A percentile compares a stretch with the other conserved stretches of the same genome.
These are phyloP conservation scores for Cokeromyces recurvatus DNA, from an alignment of 371 early-diverging fungal genomes.

Conservation along the genomic window DNA sequence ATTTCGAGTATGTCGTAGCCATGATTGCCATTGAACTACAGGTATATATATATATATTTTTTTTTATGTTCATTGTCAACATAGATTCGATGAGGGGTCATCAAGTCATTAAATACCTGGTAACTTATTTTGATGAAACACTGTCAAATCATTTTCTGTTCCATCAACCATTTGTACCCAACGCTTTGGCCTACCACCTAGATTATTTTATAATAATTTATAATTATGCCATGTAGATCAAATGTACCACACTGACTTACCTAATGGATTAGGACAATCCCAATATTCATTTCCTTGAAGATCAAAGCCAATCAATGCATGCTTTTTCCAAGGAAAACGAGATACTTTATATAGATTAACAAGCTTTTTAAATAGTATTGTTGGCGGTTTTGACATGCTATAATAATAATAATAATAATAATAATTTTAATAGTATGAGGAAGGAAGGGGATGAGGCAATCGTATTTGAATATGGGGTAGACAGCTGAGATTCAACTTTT, in stretches of 20 bases:
- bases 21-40: slow-evolving; percentile 69
- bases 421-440: too few species aligned
- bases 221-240: too few species aligned
- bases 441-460: too few species aligned
- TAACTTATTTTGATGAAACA: slow-evolving; percentile 47
- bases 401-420: too few species aligned
- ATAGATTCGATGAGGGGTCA: background rate
- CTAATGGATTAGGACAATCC: slow-evolving; percentile 62
- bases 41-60: background rate
- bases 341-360: slow-evolving; percentile 27
- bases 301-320: slow-evolving; percentile 58
- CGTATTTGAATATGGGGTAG: too few species aligned
- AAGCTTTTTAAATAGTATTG: slow-evolving; percentile 21
- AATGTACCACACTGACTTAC: too few species aligned
- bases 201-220: too few species aligned
- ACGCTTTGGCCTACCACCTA: slow-evolving; percentile 44
- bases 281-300: slow-evolving; percentile 67
- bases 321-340: slow-evolving; percentile 52
- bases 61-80: too few species aligned
- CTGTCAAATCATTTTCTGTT: slow-evolving; percentile 18
- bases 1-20: slow-evolving; percentile 65
- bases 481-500: too few species aligned
- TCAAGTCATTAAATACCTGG: slow-evolving; percentile 39
- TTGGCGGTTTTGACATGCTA: slow-evolving; percentile 13
- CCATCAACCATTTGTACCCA: slow-evolving; percentile 43